Base-by-base conservation (phyloP, 1,284 basidiomycete genomes). In the Ceratobasidium theobromae region DNA sequence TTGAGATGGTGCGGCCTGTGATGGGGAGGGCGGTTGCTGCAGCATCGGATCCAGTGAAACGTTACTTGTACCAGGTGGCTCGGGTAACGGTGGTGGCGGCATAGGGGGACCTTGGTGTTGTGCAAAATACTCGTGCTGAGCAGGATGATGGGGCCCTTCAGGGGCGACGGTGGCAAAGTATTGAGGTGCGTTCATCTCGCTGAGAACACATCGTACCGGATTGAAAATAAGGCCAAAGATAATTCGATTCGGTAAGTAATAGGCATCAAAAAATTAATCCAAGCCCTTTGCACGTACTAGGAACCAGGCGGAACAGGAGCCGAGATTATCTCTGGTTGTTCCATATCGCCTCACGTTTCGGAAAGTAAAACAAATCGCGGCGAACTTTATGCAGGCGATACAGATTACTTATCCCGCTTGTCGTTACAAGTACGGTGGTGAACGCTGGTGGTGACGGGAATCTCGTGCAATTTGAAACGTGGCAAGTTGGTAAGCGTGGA, bases 351-450 rank as follows among this genome's bases (percentile, higher is more conserved):
- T 53, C 16, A 12, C 2, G 18, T 6, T 6, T 8, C 21, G 12
- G 3, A 18, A 21, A 23, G 52, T 8, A 4, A 33, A 33, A 53
- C 12, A 35, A 35, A 38, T 21, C 21, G 21, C 21, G 4, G 8
- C 3, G 16, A 27, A 5, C 27, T 48, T 23, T 48, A 21, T 11
- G 3, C 30, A 30, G 35, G 25, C 18, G 27, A 51, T 51, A 65
- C 49, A 53, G 45, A 51, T 65, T 65, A 65, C 60, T 65, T 65
- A 51, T 65, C 49, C 40, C 51, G 43, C 43, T 38, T 53, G 60
- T 65, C 60, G 60, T 65, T 65, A 65, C 60, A 65, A 65, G 49
- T 53, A 33, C 51, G 49, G 60, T 65, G 60, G 60, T 65, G 60
- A 65, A 65, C 60, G 60, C 51, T 65, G 60, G 14, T 32, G 49